Percentiles rank a stretch among this genome's conserved stretches.
Conservation (phyloP, 345 rosid species). For the Eucalyptus dawsonii region DNA sequence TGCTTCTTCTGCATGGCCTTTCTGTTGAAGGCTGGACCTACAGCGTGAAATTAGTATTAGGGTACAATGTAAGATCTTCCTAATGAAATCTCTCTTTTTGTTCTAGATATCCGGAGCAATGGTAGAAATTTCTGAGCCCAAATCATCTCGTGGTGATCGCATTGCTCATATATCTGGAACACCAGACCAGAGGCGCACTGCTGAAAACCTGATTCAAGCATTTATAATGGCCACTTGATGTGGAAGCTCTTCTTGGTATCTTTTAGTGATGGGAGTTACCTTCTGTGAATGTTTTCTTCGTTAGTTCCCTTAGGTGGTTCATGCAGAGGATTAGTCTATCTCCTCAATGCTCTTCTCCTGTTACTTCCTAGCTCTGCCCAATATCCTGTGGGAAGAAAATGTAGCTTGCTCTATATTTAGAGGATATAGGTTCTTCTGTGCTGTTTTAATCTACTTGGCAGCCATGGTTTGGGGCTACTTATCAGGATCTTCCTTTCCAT, state of each 20-base stretch:
- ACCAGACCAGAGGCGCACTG: slow-evolving; percentile 77
- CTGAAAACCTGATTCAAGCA: slow-evolving; percentile 96
- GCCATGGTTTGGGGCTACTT: neutral
- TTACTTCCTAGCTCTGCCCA: neutral
- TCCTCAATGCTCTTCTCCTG: neutral
- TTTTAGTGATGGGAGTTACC: slow-evolving; percentile 26
- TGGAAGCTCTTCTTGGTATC: neutral
- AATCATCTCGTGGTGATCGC: slow-evolving; percentile 67
- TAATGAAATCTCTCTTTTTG: neutral
- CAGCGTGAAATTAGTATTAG: neutral
- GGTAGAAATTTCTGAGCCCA: slow-evolving; percentile 82
- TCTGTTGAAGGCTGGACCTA: neutral
- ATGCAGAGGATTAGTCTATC: neutral
- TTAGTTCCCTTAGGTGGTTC: slow-evolving; percentile 4
- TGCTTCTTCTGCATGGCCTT: neutral
- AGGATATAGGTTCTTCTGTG: neutral
- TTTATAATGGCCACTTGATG: slow-evolving; percentile 84
- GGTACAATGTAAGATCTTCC: neutral
- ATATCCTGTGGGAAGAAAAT: neutral
- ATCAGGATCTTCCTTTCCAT: neutral
- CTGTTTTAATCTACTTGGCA: neutral
- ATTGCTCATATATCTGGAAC: slow-evolving; percentile 84
- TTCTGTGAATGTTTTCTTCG: slow-evolving; percentile 6
- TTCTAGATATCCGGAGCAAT: slow-evolving; percentile 98
- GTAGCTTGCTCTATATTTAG: neutral